These are phyloP conservation scores for Thielaviopsis populi DNA, from an alignment of 2,329 filamentous ascomycete genomes.

Conservation along the genomic window DNA sequence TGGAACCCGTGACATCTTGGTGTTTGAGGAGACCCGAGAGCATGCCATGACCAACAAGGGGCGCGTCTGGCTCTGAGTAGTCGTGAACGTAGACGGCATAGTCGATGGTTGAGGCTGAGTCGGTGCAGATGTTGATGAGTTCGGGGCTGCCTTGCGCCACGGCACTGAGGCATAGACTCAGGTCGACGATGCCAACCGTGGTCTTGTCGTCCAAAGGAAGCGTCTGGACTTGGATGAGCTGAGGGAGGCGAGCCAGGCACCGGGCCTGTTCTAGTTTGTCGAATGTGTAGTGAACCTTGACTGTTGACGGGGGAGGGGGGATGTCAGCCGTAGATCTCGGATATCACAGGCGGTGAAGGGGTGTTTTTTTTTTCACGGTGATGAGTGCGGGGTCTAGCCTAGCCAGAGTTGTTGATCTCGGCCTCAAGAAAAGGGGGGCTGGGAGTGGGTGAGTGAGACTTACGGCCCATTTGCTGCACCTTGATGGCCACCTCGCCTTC, in stretches of 20 bases:
- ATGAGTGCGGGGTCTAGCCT: not conserved
- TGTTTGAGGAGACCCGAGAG: slow-evolving; percentile 60
- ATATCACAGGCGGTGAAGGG: slow-evolving; percentile 11
- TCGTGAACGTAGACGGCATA: slow-evolving; percentile 97
- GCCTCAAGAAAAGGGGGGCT: not conserved
- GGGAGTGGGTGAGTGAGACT: slow-evolving; percentile 22
- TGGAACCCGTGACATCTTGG: slow-evolving; percentile 28
- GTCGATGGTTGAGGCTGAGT: slow-evolving; percentile 53
- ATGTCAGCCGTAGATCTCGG: slow-evolving; percentile 19
- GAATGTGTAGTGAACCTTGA: slow-evolving; percentile 95
- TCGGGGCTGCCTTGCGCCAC: slow-evolving; percentile 71
- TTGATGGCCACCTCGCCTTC: slow-evolving; percentile 35
- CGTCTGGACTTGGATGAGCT: slow-evolving; percentile 64
- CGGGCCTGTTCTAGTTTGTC: slow-evolving; percentile 78
- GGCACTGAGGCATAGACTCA: slow-evolving; percentile 74
- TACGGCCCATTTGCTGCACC: slow-evolving; percentile 53
- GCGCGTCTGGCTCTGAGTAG: slow-evolving; percentile 86
- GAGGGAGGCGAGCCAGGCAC: slow-evolving; percentile 74
- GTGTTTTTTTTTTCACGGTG: not conserved
- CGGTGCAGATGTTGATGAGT: slow-evolving; percentile 29
- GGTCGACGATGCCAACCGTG: slow-evolving; percentile 74
- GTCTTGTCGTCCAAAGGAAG: slow-evolving; percentile 64
- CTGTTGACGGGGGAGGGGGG: slow-evolving; percentile 31
- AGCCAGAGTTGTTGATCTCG: not conserved
- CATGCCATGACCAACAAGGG: slow-evolving; percentile 90